phyloP scores from a whole-genome alignment of 2,329 filamentous ascomycete species.

The Mycosphaerella arachidis region DNA sequence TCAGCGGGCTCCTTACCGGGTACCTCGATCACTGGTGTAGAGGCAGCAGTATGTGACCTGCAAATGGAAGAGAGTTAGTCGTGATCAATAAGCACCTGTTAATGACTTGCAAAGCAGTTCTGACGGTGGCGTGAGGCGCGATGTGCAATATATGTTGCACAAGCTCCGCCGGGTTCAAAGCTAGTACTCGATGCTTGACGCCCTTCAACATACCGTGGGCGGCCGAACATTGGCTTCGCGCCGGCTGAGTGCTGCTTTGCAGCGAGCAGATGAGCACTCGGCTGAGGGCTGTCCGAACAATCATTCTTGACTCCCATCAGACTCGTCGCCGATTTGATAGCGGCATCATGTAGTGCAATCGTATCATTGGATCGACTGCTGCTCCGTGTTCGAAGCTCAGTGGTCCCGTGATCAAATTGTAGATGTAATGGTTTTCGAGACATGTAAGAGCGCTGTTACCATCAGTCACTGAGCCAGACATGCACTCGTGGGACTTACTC shows the following conservation, averaged over 20 bases:
- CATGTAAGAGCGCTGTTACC: not conserved
- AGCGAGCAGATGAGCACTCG: constrained; percentile 28
- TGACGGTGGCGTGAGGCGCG: no score
- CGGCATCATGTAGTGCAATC: constrained; percentile 29
- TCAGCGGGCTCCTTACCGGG: constrained; percentile 24
- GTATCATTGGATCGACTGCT: constrained; percentile 22
- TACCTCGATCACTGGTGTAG: constrained; percentile 33
- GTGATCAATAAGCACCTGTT: no score
- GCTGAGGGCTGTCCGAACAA: constrained; percentile 39
- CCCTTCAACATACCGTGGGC: constrained; percentile 28
- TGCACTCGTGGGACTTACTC: constrained; percentile 9
- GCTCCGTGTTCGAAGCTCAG: constrained; percentile 6
- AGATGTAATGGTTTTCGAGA: constrained; percentile 26
- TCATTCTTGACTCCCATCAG: constrained; percentile 41
- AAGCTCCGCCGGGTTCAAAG: no score
- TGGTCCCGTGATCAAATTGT: constrained; percentile 14
- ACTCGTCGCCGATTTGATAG: constrained; percentile 31
- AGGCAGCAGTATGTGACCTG: constrained; percentile 36
- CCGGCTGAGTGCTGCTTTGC: constrained; percentile 27
- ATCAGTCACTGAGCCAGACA: not conserved
- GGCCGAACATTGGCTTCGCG: constrained; percentile 35
- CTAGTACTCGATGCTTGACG: no score
- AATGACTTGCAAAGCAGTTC: no score
- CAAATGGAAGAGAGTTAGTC: no score
- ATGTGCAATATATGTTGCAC: no score